Base-by-base conservation (phyloP, 2,329 filamentous ascomycete species). In the Aspergillus sp. region DNA sequence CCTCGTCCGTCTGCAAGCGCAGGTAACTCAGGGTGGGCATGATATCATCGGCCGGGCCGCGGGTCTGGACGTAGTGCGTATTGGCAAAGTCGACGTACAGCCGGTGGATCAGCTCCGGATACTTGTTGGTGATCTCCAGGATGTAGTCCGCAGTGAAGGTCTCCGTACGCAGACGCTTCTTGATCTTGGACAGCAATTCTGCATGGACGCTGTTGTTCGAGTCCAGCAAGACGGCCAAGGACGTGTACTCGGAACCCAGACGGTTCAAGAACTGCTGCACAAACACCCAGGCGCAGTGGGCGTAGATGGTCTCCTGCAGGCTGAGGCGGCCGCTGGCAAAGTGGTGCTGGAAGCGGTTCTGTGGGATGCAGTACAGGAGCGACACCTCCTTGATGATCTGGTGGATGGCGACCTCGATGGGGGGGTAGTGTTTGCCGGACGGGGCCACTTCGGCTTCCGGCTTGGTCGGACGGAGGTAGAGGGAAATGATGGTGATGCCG, bases 311-410 rank as follows among this genome's bases (percentile, higher is more conserved):
- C 73, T 98, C 93, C 68, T 98, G 93, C 44, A 98, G 76, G 63
- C 90, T 96, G 54, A 98, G 76, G 57, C 85, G 80, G 43, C 90
- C 90, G 10, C 80, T 82, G 43, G 87, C 86, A 68, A 98, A 98
- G 58, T 95, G 81, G 48, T 78, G 75, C 70, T 96, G 91, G 67
- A 98, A 88, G 70, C 90, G 93, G 77, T 95, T 98, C 69, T 94
- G 91, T 9, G 93, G 93, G 56, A 98, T 86, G 68, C 93, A 98
- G 80, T 97, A 98, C 12, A 98, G 77, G 48, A 98, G 79, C 1
- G 93, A 97, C 43, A 95, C 85, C 69, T 98, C 93, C 78, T 97
- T 97, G 74, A 93, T 94, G 73, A 98, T 96, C 71, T 98, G 93
- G 71, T 96, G 88, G 56, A 98, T 95, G 2, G 91, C 93, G 57